A percentile compares a stretch with the other conserved stretches of the same genome.
Evolutionary conservation across 345 rosid genomes (phyloP).

Genomic region (Salix caprea): DNA sequence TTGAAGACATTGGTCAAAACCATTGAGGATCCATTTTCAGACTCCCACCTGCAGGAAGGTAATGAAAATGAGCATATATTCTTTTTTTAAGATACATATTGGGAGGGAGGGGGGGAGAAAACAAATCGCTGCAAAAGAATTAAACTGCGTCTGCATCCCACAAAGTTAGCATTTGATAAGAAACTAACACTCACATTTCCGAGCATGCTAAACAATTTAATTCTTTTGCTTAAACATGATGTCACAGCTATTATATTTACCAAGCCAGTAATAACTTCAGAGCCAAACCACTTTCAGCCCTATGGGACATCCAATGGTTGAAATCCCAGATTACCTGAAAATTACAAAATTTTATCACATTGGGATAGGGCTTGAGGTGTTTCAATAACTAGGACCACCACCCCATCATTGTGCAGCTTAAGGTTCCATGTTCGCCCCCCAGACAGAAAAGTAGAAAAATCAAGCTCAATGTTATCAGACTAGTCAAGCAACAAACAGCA

Average conservation of each 20-base stretch:
- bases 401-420: too few species aligned
- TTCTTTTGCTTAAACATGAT: background rate
- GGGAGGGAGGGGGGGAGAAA: background rate
- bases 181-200: background rate
- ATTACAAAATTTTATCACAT: too few species aligned
- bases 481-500: background rate
- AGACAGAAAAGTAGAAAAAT: too few species aligned
- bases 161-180: background rate
- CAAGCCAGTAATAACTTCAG: background rate
- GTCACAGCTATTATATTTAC: background rate
- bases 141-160: background rate
- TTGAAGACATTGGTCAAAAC: background rate
- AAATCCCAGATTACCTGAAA: background rate
- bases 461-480: background rate
- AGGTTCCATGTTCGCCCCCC: too few species aligned
- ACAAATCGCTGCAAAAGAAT: background rate
- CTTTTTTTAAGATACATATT: background rate
- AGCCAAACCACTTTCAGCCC: background rate
- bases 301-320: background rate
- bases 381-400: too few species aligned
- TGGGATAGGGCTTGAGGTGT: too few species aligned
- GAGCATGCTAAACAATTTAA: background rate
- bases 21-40: background rate
- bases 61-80: background rate
- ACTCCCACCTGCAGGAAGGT: constrained; percentile 13